phyloP scores from a whole-genome alignment of 2,329 filamentous ascomycete species.

The Arthrobotrys musiformis region DNA sequence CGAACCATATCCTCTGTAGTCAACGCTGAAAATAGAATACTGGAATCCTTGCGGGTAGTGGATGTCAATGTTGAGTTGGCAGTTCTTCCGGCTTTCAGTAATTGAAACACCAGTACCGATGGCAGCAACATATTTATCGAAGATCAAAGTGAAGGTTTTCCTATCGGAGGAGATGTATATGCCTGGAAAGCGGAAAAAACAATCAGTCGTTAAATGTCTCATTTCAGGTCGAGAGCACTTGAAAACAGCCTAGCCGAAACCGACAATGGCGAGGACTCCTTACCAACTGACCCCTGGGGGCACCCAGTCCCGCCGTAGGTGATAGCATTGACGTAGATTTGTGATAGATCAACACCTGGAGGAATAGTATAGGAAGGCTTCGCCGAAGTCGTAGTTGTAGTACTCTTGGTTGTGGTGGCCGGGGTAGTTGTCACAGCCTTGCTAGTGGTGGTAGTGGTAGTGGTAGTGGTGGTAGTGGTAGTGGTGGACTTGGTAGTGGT shows the following conservation, averaged over 20 bases:
- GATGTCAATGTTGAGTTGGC: constrained; percentile 68
- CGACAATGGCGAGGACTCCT: background rate
- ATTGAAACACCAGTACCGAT: constrained; percentile 64
- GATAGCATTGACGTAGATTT: constrained; percentile 37
- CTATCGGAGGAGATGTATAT: constrained; percentile 35
- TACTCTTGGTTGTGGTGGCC: background rate
- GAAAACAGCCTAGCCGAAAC: too few relatives aligned
- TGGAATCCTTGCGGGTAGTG: constrained; percentile 68
- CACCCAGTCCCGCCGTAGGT: constrained; percentile 40
- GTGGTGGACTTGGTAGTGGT: background rate
- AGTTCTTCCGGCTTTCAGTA: constrained; percentile 67
- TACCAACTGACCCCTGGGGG: constrained; percentile 36
- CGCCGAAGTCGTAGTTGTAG: constrained; percentile 6
- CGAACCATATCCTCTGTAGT: constrained; percentile 67
- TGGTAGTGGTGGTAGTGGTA: background rate
- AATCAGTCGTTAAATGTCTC: too few relatives aligned
- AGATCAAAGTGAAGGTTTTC: constrained; percentile 66
- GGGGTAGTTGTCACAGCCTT: constrained; percentile 6
- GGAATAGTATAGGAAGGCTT: constrained; percentile 23
- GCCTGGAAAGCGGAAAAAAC: background rate
- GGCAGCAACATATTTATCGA: constrained; percentile 67
- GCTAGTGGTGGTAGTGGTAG: constrained; percentile 1
- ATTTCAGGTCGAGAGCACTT: too few relatives aligned
- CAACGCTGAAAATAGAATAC: constrained; percentile 67
- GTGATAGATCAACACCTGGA: constrained; percentile 20